A percentile compares a stretch with the other conserved stretches of the same genome.
Conservation (phyloP, 2,329 filamentous ascomycete species). For the Madurella fahalii region DNA sequence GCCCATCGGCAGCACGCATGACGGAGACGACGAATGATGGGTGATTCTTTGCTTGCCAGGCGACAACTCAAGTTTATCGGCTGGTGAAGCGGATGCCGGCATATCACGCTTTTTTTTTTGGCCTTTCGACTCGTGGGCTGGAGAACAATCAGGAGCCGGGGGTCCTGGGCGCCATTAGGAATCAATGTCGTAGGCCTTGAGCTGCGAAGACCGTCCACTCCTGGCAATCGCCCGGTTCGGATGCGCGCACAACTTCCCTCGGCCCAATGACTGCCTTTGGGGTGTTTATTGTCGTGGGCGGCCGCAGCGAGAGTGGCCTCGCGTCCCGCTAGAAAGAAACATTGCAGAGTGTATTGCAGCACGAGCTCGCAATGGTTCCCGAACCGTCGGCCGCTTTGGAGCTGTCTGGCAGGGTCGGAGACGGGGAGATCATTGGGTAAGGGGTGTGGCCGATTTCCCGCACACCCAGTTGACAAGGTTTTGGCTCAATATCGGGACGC, state of each 20-base stretch:
- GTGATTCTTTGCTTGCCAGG: not conserved
- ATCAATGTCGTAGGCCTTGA: not conserved
- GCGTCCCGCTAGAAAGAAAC: not conserved
- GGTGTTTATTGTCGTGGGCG: slow-evolving; percentile 1
- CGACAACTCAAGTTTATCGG: not conserved
- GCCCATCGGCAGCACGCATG: slow-evolving; percentile 7
- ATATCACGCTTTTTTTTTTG: not conserved
- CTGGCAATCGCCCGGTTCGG: slow-evolving; percentile 10
- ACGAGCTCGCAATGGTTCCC: not conserved
- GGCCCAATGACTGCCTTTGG: slow-evolving; percentile 8
- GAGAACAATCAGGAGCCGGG: no score
- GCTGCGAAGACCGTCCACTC: no score
- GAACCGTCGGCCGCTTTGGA: not conserved
- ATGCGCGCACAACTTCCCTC: slow-evolving; percentile 8
- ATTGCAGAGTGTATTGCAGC: not conserved
- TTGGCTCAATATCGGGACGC: no score
- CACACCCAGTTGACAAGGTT: no score
- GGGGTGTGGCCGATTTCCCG: no score
- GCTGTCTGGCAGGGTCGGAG: not conserved
- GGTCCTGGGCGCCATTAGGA: not conserved
- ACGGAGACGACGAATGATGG: not conserved
- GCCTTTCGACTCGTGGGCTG: not conserved
- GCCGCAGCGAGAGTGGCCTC: slow-evolving; percentile 13
- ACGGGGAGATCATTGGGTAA: not conserved
- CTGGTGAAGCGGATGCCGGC: not conserved